These are phyloP conservation scores for Sporothrix brunneoviolacea DNA, from an alignment of 2,329 filamentous ascomycete species.

Conservation along the genomic window DNA sequence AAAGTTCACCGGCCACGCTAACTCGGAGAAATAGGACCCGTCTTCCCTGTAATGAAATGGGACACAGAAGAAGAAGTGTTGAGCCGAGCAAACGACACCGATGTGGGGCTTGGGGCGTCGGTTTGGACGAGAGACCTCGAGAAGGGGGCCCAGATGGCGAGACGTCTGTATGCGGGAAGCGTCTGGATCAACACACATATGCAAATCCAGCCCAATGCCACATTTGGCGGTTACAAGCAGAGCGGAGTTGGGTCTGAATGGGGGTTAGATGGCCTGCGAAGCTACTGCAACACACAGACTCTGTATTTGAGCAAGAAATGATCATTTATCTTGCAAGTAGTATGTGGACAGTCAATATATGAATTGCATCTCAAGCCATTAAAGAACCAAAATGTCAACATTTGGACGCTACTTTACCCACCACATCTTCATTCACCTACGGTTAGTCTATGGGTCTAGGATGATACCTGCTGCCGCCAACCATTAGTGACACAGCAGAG, in stretches of 20 bases:
- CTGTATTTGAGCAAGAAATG: slow-evolving; percentile 1
- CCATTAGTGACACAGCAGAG: no score
- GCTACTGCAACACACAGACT: slow-evolving; percentile 23
- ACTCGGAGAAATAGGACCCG: slow-evolving; percentile 24
- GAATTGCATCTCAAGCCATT: no score
- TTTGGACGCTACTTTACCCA: no score
- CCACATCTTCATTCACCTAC: no score
- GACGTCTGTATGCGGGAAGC: slow-evolving; percentile 43
- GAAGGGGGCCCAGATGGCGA: slow-evolving; percentile 39
- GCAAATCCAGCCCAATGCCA: slow-evolving; percentile 28
- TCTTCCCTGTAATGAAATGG: slow-evolving; percentile 39
- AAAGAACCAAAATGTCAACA: no score
- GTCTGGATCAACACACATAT: slow-evolving; percentile 47
- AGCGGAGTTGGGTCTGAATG: slow-evolving; percentile 43
- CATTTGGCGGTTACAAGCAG: slow-evolving; percentile 45
- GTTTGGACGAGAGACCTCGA: slow-evolving; percentile 44
- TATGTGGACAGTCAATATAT: no score
- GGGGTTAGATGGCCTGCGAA: slow-evolving; percentile 28
- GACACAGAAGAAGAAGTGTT: slow-evolving; percentile 39
- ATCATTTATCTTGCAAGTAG: no score
- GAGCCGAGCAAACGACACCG: slow-evolving; percentile 39
- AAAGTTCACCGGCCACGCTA: no score
- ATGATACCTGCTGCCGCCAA: no score
- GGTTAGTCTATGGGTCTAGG: no score
- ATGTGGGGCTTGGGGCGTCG: slow-evolving; percentile 45